Evolutionary conservation across 2,329 filamentous ascomycete species (phyloP).

Genomic region (Aspergillus ochraceus): DNA sequence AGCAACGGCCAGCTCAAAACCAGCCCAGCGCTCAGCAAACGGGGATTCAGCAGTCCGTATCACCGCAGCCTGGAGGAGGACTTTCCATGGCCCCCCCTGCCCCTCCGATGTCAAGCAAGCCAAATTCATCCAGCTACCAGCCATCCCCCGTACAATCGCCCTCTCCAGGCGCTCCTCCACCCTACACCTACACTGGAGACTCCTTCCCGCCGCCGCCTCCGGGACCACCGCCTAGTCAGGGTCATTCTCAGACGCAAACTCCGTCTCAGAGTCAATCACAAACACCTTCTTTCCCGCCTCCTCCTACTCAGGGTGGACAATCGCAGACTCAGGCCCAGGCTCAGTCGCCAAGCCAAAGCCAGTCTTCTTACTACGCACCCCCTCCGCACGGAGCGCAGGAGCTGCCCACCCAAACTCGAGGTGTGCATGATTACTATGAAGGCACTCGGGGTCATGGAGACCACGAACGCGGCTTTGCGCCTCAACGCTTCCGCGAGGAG

Average conservation of each 20-base stretch:
- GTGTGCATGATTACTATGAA: conserved; percentile 34
- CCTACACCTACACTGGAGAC: conserved; percentile 32
- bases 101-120: not conserved
- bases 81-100: not conserved
- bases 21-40: conserved; percentile 9
- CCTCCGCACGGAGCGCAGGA: conserved; percentile 33
- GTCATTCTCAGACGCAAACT: conserved; percentile 14
- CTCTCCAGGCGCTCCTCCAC: conserved; percentile 14
- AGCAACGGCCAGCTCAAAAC: conserved; percentile 4
- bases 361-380: conserved; percentile 44
- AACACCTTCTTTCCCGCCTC: conserved; percentile 44
- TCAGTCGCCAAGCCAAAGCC: conserved; percentile 21
- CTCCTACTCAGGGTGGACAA: conserved; percentile 31
- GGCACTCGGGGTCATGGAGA: conserved; percentile 35
- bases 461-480: conserved; percentile 31
- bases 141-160: conserved; percentile 10
- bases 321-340: conserved; percentile 13
- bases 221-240: conserved; percentile 24
- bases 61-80: not conserved
- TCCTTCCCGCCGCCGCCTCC: conserved; percentile 43
- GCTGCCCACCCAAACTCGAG: conserved; percentile 34
- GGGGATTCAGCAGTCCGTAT: conserved; percentile 8
- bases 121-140: conserved; percentile 5
- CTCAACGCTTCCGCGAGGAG: conserved; percentile 39
- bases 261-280: conserved; percentile 26